A percentile compares a stretch with the other conserved stretches of the same genome.
Conservation (phyloP, 208 protist species). For the Blastocrithidia nonstop region DNA sequence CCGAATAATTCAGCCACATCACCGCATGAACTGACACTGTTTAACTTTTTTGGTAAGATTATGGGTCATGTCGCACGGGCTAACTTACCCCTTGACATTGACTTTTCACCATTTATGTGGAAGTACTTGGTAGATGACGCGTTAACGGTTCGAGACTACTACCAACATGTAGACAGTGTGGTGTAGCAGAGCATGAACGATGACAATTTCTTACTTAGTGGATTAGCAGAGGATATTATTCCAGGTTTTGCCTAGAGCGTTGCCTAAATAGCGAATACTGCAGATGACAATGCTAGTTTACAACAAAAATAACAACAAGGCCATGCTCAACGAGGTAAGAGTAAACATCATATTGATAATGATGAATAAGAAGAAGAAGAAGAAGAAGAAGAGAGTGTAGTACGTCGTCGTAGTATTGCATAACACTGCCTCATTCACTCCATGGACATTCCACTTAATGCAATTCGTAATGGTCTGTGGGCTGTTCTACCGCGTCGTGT, state of each 20-base stretch:
- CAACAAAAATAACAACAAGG: too few relatives aligned
- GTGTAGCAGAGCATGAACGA: slow-evolving; percentile 65
- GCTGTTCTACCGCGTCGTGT: slow-evolving; percentile 59
- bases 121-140: slow-evolving; percentile 82
- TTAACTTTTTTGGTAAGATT: slow-evolving; percentile 83
- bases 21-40: slow-evolving; percentile 55
- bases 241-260: slow-evolving; percentile 45
- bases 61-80: slow-evolving; percentile 69
- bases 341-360: too few relatives aligned
- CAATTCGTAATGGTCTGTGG: slow-evolving; percentile 70
- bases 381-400: slow-evolving; percentile 10
- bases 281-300: slow-evolving; percentile 7
- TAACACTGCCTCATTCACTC: slow-evolving; percentile 76
- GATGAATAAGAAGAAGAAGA: slow-evolving; percentile 15
- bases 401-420: slow-evolving; percentile 35
- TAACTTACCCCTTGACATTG: slow-evolving; percentile 57
- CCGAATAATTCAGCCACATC: slow-evolving; percentile 61
- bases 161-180: slow-evolving; percentile 76
- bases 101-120: slow-evolving; percentile 85
- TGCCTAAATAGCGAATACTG: slow-evolving; percentile 13
- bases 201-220: slow-evolving; percentile 62
- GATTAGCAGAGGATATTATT: slow-evolving; percentile 71
- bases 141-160: slow-evolving; percentile 73
- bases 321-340: too few relatives aligned
- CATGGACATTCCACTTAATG: slow-evolving; percentile 73